phyloP scores from a whole-genome alignment of 106 monocot genomes.

The Triglochin maritima region DNA sequence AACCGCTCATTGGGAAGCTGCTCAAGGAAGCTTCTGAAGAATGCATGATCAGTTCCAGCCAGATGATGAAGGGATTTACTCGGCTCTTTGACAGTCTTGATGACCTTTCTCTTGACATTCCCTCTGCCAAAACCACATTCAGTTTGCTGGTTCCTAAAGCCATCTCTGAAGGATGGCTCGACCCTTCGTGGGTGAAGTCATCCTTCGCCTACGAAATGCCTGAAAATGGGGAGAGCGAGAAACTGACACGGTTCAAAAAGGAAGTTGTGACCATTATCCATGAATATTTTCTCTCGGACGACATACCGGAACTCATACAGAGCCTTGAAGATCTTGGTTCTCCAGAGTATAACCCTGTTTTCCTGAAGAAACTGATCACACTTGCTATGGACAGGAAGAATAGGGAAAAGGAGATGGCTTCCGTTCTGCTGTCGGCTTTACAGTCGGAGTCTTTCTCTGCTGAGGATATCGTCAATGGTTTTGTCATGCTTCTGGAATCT shows the following conservation, averaged over 20 bases:
- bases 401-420: constrained; percentile 87
- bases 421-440: constrained; percentile 58
- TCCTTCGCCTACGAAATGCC: constrained; percentile 12
- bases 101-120: constrained; percentile 75
- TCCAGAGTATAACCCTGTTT: constrained; percentile 65
- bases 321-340: constrained; percentile 58
- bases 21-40: constrained; percentile 53
- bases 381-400: constrained; percentile 79
- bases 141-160: constrained; percentile 36
- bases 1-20: constrained; percentile 40
- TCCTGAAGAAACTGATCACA: constrained; percentile 75
- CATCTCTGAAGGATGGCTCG: constrained; percentile 62
- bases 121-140: constrained; percentile 51
- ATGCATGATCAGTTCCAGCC: constrained; percentile 71
- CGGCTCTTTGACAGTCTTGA: constrained; percentile 58
- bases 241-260: constrained; percentile 49
- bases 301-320: constrained; percentile 64
- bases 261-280: constrained; percentile 53
- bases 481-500: constrained; percentile 63
- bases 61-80: constrained; percentile 73
- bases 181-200: constrained; percentile 28
- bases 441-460: constrained; percentile 42
- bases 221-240: constrained; percentile 24
- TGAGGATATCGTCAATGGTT: constrained; percentile 71
- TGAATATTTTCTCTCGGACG: constrained; percentile 83